Evolutionary conservation across 2,329 filamentous ascomycete genomes (phyloP).

Genomic region (Microdochium bolleyi): DNA sequence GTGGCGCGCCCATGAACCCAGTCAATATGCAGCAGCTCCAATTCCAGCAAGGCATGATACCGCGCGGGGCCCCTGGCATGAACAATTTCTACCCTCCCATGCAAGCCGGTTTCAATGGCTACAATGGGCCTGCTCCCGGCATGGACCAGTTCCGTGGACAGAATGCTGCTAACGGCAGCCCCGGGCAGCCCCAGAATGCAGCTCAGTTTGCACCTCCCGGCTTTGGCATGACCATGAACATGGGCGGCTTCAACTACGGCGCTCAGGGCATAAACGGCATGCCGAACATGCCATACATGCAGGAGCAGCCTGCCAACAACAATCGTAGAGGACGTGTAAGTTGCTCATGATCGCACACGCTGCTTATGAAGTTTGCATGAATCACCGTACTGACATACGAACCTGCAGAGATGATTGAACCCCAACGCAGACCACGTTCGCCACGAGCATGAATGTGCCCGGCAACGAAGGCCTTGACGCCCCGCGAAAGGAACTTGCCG

Average conservation of each 20-base stretch:
- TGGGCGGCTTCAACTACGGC: constrained; percentile 29
- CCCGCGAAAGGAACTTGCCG: too few species aligned
- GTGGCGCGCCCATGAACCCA: constrained; percentile 35
- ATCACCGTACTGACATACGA: too few species aligned
- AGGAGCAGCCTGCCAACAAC: constrained; percentile 47
- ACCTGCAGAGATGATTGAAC: neutral
- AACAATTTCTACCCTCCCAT: constrained; percentile 49
- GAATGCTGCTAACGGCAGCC: constrained; percentile 40
- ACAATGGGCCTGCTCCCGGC: constrained; percentile 35
- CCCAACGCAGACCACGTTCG: neutral
- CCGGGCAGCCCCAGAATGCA: constrained; percentile 35
- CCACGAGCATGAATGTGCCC: neutral
- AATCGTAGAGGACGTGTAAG: constrained; percentile 50
- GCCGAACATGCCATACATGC: constrained; percentile 44
- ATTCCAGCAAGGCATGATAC: constrained; percentile 52
- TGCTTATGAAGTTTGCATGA: neutral
- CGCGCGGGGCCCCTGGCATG: constrained; percentile 43
- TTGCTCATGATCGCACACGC: constrained; percentile 8
- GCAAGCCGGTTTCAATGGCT: constrained; percentile 48
- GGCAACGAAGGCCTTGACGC: too few species aligned
- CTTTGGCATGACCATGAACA: constrained; percentile 20
- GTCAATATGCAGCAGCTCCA: constrained; percentile 47
- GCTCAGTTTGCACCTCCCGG: constrained; percentile 22
- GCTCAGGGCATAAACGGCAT: constrained; percentile 34
- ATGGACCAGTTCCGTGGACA: constrained; percentile 50